Conservation (phyloP, 192 early-diverging fungal species). For the Linnemannia hyalina region DNA sequence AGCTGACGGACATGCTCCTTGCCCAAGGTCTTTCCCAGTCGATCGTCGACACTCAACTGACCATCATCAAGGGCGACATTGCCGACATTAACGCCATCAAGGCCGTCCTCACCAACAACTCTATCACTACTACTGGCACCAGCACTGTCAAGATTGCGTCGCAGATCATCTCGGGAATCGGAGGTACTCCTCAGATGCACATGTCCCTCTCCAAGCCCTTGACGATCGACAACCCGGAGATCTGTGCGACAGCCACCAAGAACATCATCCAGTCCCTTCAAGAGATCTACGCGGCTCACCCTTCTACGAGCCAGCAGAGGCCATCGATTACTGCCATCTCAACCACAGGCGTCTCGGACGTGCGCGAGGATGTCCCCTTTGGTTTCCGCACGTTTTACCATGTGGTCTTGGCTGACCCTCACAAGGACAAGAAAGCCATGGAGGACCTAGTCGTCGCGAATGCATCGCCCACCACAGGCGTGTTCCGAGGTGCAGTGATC, state of each 20-base stretch:
- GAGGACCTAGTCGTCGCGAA: constrained; percentile 17
- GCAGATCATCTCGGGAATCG: constrained; percentile 51
- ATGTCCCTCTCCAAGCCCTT: constrained; percentile 21
- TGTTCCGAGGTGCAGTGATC: constrained; percentile 29
- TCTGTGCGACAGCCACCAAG: constrained; percentile 23
- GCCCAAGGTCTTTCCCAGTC: constrained; percentile 31
- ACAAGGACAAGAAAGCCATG: constrained; percentile 56
- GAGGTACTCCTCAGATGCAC: constrained; percentile 22
- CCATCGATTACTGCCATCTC: constrained; percentile 42
- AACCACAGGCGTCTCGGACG: constrained; percentile 37
- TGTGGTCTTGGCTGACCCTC: constrained; percentile 23
- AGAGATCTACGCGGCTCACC: constrained; percentile 30
- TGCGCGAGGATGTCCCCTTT: constrained; percentile 41
- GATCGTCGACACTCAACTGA: constrained; percentile 29
- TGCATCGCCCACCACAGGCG: not conserved
- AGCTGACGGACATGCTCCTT: constrained; percentile 42
- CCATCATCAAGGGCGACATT: constrained; percentile 43
- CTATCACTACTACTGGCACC: not conserved
- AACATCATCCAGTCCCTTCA: constrained; percentile 29
- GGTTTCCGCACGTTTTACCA: constrained; percentile 34
- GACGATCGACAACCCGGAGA: constrained; percentile 33
- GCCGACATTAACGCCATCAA: constrained; percentile 30
- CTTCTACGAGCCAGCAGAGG: constrained; percentile 17
- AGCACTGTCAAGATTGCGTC: constrained; percentile 12
- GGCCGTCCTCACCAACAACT: constrained; percentile 19